Evolutionary conservation across 2,329 filamentous ascomycete species (phyloP), one percentile per base, ranked within the genome.

Genomic region (Colletotrichum lindemuthianum): DNA sequence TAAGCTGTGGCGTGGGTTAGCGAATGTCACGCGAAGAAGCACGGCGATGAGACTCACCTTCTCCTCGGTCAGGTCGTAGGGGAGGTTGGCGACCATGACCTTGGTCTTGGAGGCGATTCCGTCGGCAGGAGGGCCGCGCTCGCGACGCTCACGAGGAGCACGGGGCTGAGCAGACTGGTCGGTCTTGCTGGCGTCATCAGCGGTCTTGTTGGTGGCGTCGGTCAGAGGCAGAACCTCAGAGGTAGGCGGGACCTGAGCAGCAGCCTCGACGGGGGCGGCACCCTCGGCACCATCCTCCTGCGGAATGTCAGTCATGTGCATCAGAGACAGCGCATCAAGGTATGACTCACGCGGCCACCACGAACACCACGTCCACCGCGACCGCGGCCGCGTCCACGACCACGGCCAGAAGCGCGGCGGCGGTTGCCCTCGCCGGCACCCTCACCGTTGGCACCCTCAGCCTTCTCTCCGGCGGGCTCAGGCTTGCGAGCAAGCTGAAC

Each of bases 11-110:
- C 16, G 12, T 11, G 43, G 44, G 71, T 75, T 59, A 76, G 72
- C 54, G 59, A 13, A 37, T 10, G 9, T 15, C 33, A 4, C 43
- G 8, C 16, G 43, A 32, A 32, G 15, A 8, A 45, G 43, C 43
- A 16, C 2, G 43, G 15, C 7, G 7, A 12, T 11, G 53, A 65
- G 59, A 76, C 86, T 71, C 82, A 97, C 95, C 89, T 95, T 96
- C 76, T 98, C 94, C 85, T 99, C 96, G 74, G 91, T 95, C 79
- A 98, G 88, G 83, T 99, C 95, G 77, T 99, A 99, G 57, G 96
- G 96, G 69, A 99, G 89, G 86, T 99, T 99, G 76, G 96, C 96
- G 75, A 99, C 96, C 96, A 99, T 99, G 82, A 99, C 93, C 91
- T 99, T 99, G 81, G 92, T 98, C 90, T 97, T 97, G 81, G 95